Evolutionary conservation across 805 yeast species (phyloP).

Genomic region (Candida endomychidarum): DNA sequence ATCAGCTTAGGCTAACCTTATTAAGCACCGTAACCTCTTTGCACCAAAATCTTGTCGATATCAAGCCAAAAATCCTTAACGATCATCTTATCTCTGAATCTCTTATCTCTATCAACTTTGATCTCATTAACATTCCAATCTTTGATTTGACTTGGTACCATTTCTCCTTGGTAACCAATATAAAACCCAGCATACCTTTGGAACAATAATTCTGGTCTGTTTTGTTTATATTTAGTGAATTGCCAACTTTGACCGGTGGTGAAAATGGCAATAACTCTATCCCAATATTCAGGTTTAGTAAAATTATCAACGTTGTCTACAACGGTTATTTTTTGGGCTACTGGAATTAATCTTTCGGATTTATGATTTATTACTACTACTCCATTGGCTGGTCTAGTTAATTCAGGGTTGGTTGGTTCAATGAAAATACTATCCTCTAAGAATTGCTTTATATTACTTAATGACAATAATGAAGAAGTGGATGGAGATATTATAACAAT

Average conservation of each 20-base stretch:
- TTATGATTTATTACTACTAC: constrained; percentile 54
- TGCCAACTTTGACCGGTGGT: constrained; percentile 99
- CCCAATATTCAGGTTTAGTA: constrained; percentile 96
- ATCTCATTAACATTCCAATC: constrained; percentile 89
- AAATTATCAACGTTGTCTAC: constrained; percentile 83
- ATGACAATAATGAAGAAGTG: constrained; percentile 41
- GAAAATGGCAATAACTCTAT: constrained; percentile 90
- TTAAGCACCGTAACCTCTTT: constrained; percentile 54
- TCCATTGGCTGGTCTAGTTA: constrained; percentile 26
- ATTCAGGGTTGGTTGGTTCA: constrained; percentile 40
- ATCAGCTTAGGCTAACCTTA: no score
- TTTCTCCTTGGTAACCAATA: constrained; percentile 74
- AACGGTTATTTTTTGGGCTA: constrained; percentile 67
- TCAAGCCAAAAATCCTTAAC: constrained; percentile 83
- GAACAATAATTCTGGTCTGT: constrained; percentile 75
- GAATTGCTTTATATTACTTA: constrained; percentile 41
- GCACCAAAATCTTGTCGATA: constrained; percentile 69
- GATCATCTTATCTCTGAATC: constrained; percentile 88
- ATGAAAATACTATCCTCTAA: constrained; percentile 70
- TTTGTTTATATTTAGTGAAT: constrained; percentile 81
- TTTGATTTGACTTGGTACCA: constrained; percentile 68
- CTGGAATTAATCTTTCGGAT: constrained; percentile 50
- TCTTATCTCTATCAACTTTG: constrained; percentile 72
- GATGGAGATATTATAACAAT: constrained; percentile 46
- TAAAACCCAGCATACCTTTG: constrained; percentile 83